Evolutionary conservation across 2,329 filamentous ascomycete genomes (phyloP), one percentile per base, ranked within the genome.

Genomic region (Oidium heveae): DNA sequence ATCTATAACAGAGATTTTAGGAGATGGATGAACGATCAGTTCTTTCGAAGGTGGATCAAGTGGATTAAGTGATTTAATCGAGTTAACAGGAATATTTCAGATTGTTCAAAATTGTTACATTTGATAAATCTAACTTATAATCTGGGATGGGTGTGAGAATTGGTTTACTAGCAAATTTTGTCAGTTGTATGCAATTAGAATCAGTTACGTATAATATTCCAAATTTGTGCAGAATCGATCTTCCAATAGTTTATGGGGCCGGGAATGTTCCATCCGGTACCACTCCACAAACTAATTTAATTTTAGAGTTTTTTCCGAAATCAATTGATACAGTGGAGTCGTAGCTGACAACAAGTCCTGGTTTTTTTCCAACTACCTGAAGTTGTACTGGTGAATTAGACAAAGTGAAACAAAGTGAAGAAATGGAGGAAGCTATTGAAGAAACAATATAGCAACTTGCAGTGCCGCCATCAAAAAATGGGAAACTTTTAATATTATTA

Each of bases 221-320:
- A 18, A 52, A 28, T 24, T 52, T 24, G 13, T 52, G 51, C 20
- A 52, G 15, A 28, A 41, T 32, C 28, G 34, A 52, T 39, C 34
- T 39, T 52, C 51, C 51, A 16, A 52, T 41, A 7, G 51, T 52
- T 41, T 41, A 41, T 28, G 51, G 34, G 24, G 51, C 34, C 28
- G 51, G 34, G 32, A 52, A 52, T 33, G 33, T 52, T 24, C 51
- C 51, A 18, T 52, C 51, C n/a, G 51, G 34, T 36, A 52, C 51
- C 16, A 52, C 18, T 15, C 51, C 33, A 37, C 51, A 52, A 52
- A 52, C 8, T 43, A 39, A 39, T 13, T 13, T 13, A 2, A 39
- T 13, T n/a, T 39, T 39, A 39, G 12, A 39, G 16, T n/a, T n/a
- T 4, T 13, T 2, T 39, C 36, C 36, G 24, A 28, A 32, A 32